Percentiles rank a stretch among this genome's conserved stretches.
phyloP scores from a whole-genome alignment of 805 yeast species.

The Schwanniomyces occidentalis region DNA sequence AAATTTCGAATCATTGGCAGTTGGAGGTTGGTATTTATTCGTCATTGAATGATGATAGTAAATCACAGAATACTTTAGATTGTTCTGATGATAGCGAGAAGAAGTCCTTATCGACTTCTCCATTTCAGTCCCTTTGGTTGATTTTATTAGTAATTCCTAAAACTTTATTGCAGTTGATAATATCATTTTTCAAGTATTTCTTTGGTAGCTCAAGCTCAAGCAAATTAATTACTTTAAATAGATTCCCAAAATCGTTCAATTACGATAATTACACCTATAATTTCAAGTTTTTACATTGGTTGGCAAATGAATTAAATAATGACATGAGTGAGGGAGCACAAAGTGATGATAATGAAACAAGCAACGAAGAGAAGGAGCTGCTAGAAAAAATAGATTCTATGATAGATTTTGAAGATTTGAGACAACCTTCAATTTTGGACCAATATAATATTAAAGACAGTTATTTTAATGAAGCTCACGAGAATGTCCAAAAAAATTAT shows the following conservation, averaged over 20 bases:
- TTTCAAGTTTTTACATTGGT: conserved; percentile 10
- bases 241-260: conserved; percentile 26
- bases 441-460: conserved; percentile 13
- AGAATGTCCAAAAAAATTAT: conserved; percentile 25
- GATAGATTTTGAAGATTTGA: too few relatives aligned
- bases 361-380: background rate
- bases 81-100: background rate
- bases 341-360: background rate
- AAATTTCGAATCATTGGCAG: conserved; percentile 41
- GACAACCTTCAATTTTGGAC: conserved; percentile 3
- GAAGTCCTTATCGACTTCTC: conserved; percentile 7
- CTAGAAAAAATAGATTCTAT: background rate
- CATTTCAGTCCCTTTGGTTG: conserved; percentile 43
- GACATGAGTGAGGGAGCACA: background rate
- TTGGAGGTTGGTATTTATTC: conserved; percentile 42
- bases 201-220: conserved; percentile 16
- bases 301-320: conserved; percentile 1
- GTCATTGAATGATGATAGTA: conserved; percentile 21
- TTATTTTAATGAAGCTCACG: conserved; percentile 32
- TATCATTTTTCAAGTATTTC: conserved; percentile 31
- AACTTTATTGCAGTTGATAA: conserved; percentile 42
- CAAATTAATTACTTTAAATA: conserved; percentile 13
- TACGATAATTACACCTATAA: conserved; percentile 24
- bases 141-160: conserved; percentile 58
- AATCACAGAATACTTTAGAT: background rate